Evolutionary conservation across 305 asterid species (phyloP).

Genomic region (Fraxinus ornus): DNA sequence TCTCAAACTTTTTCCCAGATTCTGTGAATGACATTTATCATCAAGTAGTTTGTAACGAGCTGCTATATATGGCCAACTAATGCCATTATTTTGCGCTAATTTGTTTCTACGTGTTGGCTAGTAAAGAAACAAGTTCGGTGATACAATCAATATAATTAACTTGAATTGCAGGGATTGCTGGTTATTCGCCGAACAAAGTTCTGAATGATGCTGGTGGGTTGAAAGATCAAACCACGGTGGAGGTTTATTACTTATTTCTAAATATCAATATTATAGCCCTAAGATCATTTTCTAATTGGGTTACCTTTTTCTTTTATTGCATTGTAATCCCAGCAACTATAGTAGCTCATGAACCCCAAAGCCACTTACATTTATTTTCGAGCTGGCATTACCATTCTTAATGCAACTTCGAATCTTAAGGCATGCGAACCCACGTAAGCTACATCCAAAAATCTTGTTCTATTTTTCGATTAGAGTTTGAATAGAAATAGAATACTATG

Average conservation of each 20-base stretch:
- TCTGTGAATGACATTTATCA: neutral
- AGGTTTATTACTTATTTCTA: no score
- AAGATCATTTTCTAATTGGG: constrained; percentile 33
- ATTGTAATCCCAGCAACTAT: constrained; percentile 65
- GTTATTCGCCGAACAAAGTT: no score
- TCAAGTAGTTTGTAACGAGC: no score
- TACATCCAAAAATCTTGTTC: neutral
- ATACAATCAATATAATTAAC: no score
- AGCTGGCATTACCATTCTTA: constrained; percentile 58
- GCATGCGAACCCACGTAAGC: constrained; percentile 30
- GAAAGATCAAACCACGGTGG: no score
- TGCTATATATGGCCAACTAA: neutral
- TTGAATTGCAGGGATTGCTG: no score
- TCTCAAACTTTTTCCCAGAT: neutral
- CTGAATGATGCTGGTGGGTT: no score
- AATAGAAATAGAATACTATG: neutral
- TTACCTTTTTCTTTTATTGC: constrained; percentile 77
- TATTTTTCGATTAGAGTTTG: neutral
- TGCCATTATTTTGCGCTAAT: neutral
- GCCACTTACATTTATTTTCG: constrained; percentile 57
- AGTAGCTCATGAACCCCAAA: constrained; percentile 56
- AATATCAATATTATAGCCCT: no score
- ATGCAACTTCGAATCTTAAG: constrained; percentile 60
- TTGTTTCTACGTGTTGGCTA: neutral
- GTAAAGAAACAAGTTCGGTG: neutral